Percentiles rank a stretch among this genome's conserved stretches.
Evolutionary conservation across 495 filamentous ascomycete genomes (phyloP).

Genomic region (Talaromyces proteolyticus): DNA sequence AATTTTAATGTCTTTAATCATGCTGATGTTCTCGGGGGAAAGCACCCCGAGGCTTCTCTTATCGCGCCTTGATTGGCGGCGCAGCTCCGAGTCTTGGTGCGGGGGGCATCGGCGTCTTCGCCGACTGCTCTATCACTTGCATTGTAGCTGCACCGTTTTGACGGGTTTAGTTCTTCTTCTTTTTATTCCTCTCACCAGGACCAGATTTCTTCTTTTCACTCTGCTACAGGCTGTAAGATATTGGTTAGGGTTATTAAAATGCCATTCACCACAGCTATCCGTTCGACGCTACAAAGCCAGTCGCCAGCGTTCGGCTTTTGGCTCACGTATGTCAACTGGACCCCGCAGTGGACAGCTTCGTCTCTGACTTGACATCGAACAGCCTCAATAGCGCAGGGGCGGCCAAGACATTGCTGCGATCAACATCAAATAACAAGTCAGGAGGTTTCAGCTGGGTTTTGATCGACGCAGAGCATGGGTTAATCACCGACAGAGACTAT

Average conservation of each 20-base stretch:
- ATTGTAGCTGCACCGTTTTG: too few relatives aligned
- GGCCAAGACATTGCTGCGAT: slow-evolving; percentile 28
- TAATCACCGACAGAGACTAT: slow-evolving; percentile 36
- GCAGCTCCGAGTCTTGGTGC: too few relatives aligned
- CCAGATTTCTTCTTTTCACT: neutral
- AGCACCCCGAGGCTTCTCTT: too few relatives aligned
- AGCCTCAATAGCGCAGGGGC: slow-evolving; percentile 26
- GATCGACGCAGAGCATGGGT: slow-evolving; percentile 80
- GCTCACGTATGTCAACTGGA: slow-evolving; percentile 7
- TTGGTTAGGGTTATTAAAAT: too few relatives aligned
- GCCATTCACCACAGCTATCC: neutral
- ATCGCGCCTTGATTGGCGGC: too few relatives aligned
- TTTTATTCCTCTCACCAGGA: neutral
- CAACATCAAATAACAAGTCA: slow-evolving; percentile 14
- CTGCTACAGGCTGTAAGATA: too few relatives aligned
- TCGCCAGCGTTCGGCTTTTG: slow-evolving; percentile 9
- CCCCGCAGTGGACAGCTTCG: too few relatives aligned
- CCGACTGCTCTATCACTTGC: too few relatives aligned
- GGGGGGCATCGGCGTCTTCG: too few relatives aligned
- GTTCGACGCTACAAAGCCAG: neutral
- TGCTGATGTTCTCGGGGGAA: too few relatives aligned
- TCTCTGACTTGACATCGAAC: neutral
- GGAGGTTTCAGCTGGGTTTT: slow-evolving; percentile 56
- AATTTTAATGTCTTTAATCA: too few relatives aligned
- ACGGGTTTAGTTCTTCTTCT: too few relatives aligned